Conservation (phyloP, 805 yeast species). For the Sungouiozyma ichnusensis region DNA sequence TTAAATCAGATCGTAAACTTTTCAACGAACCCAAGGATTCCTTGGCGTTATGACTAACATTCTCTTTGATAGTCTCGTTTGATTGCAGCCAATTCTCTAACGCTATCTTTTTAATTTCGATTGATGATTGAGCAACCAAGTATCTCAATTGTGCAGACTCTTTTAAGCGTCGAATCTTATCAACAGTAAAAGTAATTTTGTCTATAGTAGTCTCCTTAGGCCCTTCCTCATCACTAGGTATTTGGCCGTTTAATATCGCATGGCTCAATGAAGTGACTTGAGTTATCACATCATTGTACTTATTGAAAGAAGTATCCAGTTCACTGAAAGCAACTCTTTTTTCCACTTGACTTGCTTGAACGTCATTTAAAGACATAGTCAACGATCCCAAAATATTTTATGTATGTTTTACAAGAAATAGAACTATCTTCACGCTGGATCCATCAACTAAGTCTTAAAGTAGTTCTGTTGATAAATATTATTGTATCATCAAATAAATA, state of each 20-base stretch:
- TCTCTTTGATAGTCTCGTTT: slow-evolving; percentile 10
- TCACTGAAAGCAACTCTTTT: slow-evolving; percentile 21
- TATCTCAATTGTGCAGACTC: slow-evolving; percentile 13
- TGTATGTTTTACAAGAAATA: too few species aligned
- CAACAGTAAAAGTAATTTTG: slow-evolving; percentile 8
- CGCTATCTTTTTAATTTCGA: slow-evolving; percentile 18
- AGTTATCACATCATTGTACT: slow-evolving; percentile 16
- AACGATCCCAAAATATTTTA: too few species aligned
- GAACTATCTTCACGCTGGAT: too few species aligned
- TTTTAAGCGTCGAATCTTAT: slow-evolving; percentile 8
- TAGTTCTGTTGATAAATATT: too few species aligned
- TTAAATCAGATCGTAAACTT: slow-evolving; percentile 6
- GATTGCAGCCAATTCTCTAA: slow-evolving; percentile 19
- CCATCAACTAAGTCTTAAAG: not conserved
- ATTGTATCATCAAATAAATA: too few species aligned
- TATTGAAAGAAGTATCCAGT: slow-evolving; percentile 17
- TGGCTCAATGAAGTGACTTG: slow-evolving; percentile 13
- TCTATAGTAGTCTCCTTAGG: not conserved
- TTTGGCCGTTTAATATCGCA: slow-evolving; percentile 13
- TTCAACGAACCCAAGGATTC: slow-evolving; percentile 11
- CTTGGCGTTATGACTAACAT: slow-evolving; percentile 8
- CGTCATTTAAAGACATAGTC: slow-evolving; percentile 5
- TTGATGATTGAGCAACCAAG: slow-evolving; percentile 17
- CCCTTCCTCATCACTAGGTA: slow-evolving; percentile 10
- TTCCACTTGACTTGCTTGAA: slow-evolving; percentile 13